These are phyloP conservation scores for Gloeopeniophorella convolvens DNA, from an alignment of 768 basidiomycete genomes.

Conservation along the genomic window DNA sequence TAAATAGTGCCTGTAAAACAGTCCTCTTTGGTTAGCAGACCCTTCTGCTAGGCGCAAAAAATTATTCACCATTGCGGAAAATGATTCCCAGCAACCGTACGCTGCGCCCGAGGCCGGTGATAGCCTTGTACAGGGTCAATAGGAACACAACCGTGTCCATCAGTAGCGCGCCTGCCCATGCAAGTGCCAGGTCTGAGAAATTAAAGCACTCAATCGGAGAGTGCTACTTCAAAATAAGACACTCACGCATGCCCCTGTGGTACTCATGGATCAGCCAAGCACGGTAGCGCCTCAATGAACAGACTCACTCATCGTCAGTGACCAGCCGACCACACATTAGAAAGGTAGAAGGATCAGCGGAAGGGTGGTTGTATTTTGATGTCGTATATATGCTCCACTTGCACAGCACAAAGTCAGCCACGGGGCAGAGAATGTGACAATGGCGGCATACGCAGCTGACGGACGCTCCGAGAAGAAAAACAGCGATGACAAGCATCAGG, in stretches of 20 bases:
- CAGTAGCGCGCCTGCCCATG: background rate
- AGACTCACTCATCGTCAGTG: background rate
- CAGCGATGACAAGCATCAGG: background rate
- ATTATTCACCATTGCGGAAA: slow-evolving; percentile 1
- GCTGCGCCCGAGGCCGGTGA: background rate
- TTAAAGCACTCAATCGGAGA: background rate
- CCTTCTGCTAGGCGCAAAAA: too few relatives aligned
- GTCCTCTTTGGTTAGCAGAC: too few relatives aligned
- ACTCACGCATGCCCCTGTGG: background rate
- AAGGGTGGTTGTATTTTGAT: background rate
- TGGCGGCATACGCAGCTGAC: background rate
- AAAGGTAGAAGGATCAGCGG: background rate
- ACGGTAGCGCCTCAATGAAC: too few relatives aligned
- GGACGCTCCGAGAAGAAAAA: background rate
- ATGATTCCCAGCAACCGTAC: background rate
- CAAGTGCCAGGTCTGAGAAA: background rate
- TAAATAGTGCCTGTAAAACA: too few relatives aligned
- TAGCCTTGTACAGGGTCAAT: background rate
- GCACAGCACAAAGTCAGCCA: background rate
- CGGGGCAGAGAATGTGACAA: background rate
- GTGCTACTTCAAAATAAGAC: background rate
- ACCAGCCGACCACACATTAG: background rate
- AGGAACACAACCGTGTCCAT: background rate
- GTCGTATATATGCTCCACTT: background rate
- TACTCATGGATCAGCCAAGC: background rate